These are phyloP conservation scores for Clonostachys byssicola DNA, from an alignment of 2,329 filamentous ascomycete genomes.

Conservation along the genomic window DNA sequence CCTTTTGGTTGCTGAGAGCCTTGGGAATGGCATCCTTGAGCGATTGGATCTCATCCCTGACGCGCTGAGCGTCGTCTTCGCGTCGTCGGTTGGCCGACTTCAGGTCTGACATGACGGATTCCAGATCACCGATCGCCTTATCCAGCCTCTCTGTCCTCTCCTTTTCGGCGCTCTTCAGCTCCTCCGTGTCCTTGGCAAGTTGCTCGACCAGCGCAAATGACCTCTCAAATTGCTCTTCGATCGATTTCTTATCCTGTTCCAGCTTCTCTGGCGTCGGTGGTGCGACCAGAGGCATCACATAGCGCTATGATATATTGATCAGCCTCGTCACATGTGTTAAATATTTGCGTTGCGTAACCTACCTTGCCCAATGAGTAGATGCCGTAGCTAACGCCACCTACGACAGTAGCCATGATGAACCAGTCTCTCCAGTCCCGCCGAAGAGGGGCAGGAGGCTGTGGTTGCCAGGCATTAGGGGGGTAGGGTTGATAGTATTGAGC, in stretches of 20 bases:
- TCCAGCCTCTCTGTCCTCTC: constrained; percentile 81
- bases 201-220: constrained; percentile 91
- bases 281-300: constrained; percentile 84
- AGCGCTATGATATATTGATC: constrained; percentile 56
- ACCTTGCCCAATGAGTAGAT: constrained; percentile 86
- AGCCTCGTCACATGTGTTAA: background rate
- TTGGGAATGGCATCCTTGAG: constrained; percentile 84
- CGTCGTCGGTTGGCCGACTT: constrained; percentile 77
- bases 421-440: constrained; percentile 95
- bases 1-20: constrained; percentile 83
- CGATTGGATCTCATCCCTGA: constrained; percentile 79
- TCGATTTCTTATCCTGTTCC: constrained; percentile 87
- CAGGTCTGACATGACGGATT: constrained; percentile 75
- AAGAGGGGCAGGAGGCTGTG: constrained; percentile 52
- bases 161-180: constrained; percentile 82
- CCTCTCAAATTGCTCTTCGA: constrained; percentile 90
- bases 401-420: constrained; percentile 99
- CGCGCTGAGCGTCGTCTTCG: constrained; percentile 81
- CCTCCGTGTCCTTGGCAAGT: constrained; percentile 82
- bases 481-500: constrained; percentile 44
- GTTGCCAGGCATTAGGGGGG: constrained; percentile 53
- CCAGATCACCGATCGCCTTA: constrained; percentile 75
- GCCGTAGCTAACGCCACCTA: constrained; percentile 84
- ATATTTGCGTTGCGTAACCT: constrained; percentile 9
- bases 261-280: constrained; percentile 92